Percentiles rank a stretch among this genome's conserved stretches.
These are phyloP conservation scores for Aschersonia sp. DNA, from an alignment of 2,329 filamentous ascomycete species.

Conservation along the genomic window DNA sequence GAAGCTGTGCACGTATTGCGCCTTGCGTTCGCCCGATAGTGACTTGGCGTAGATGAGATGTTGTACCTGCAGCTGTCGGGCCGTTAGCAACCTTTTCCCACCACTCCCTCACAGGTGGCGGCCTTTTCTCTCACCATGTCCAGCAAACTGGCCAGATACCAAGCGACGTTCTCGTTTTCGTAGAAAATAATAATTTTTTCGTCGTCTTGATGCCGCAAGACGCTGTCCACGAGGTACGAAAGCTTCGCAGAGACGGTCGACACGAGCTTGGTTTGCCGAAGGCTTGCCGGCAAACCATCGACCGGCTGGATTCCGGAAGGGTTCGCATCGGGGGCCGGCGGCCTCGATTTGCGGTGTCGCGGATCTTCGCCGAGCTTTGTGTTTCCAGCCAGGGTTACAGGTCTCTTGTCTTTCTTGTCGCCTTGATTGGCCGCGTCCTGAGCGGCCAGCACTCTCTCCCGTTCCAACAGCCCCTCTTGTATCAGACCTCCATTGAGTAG, in stretches of 20 bases:
- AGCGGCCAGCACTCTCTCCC: slow-evolving; percentile 14
- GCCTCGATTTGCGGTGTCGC: slow-evolving; percentile 16
- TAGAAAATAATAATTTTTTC: slow-evolving; percentile 94
- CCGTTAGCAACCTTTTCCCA: not conserved
- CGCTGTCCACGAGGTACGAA: slow-evolving; percentile 65
- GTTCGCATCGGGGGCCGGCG: slow-evolving; percentile 12
- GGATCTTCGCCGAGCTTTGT: slow-evolving; percentile 25
- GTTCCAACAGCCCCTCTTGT: slow-evolving; percentile 22
- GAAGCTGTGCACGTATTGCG: slow-evolving; percentile 67
- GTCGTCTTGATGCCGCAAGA: slow-evolving; percentile 48
- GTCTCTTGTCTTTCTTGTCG: slow-evolving; percentile 5
- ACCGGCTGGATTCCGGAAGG: slow-evolving; percentile 8
- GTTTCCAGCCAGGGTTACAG: slow-evolving; percentile 23
- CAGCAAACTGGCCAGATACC: slow-evolving; percentile 69
- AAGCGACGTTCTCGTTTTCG: slow-evolving; percentile 74
- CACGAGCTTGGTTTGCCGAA: slow-evolving; percentile 48
- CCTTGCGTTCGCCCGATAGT: slow-evolving; percentile 44
- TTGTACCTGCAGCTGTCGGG: slow-evolving; percentile 35
- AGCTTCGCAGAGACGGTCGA: slow-evolving; percentile 79
- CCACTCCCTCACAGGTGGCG: not conserved
- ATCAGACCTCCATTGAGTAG: slow-evolving; percentile 32
- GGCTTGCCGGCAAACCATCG: slow-evolving; percentile 22
- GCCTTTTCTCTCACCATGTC: slow-evolving; percentile 41
- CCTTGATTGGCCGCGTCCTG: slow-evolving; percentile 5
- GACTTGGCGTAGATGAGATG: slow-evolving; percentile 54